A percentile compares a stretch with the other conserved stretches of the same genome.
Evolutionary conservation across 768 basidiomycete species (phyloP).

Genomic region (Boletellus ananas): DNA sequence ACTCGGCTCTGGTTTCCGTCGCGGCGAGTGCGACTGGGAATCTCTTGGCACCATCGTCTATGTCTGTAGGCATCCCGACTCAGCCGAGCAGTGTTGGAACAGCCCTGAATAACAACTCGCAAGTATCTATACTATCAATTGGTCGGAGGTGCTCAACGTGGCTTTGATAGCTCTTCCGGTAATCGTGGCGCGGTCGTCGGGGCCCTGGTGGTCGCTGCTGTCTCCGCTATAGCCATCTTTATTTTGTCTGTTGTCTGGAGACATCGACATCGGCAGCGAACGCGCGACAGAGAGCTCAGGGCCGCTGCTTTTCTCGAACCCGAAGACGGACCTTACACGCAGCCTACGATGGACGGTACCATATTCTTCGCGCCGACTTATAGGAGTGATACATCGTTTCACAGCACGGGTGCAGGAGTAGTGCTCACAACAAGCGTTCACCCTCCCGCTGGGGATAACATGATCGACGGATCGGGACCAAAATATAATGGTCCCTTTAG

Average conservation of each 20-base stretch:
- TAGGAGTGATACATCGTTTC: not conserved
- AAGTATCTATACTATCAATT: slow-evolving; percentile 13
- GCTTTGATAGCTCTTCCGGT: slow-evolving; percentile 50
- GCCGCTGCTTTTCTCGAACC: slow-evolving; percentile 33
- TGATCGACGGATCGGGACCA: not conserved
- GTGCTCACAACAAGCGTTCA: not conserved
- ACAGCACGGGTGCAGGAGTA: not conserved
- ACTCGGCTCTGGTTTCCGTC: slow-evolving; percentile 30
- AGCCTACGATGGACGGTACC: slow-evolving; percentile 19
- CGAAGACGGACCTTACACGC: slow-evolving; percentile 37
- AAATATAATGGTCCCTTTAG: not conserved
- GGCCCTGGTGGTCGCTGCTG: slow-evolving; percentile 66
- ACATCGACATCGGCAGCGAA: slow-evolving; percentile 40
- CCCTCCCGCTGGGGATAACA: not conserved
- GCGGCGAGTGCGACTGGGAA: slow-evolving; percentile 38
- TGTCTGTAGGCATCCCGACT: slow-evolving; percentile 44
- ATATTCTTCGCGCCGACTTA: slow-evolving; percentile 1
- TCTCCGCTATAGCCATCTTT: slow-evolving; percentile 46
- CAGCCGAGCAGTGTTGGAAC: slow-evolving; percentile 25
- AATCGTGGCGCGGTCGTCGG: slow-evolving; percentile 70
- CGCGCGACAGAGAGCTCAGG: slow-evolving; percentile 35
- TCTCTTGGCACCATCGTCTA: slow-evolving; percentile 40
- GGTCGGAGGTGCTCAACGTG: slow-evolving; percentile 3
- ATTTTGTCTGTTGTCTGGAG: slow-evolving; percentile 35
- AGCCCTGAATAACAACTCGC: slow-evolving; percentile 20